Evolutionary conservation across 768 basidiomycete genomes (phyloP).

Genomic region (Termitomyces sp.): DNA sequence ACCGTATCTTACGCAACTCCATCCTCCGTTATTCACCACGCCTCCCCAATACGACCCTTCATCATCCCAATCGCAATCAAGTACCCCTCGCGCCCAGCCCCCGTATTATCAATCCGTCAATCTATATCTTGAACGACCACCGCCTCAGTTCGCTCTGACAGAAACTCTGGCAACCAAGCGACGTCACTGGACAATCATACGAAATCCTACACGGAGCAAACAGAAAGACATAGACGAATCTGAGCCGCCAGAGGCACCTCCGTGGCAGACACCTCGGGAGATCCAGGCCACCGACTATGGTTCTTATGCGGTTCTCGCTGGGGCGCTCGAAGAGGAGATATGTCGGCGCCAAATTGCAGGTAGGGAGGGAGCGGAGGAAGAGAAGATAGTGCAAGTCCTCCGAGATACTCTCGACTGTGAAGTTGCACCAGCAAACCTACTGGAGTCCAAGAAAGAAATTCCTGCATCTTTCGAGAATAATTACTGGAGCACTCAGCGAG

Average conservation of each 20-base stretch:
- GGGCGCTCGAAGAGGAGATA: slow-evolving; percentile 40
- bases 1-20: slow-evolving; percentile 54
- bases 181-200: slow-evolving; percentile 57
- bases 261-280: slow-evolving; percentile 47
- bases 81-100: slow-evolving; percentile 16
- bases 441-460: slow-evolving; percentile 1
- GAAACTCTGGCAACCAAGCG: slow-evolving; percentile 25
- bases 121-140: slow-evolving; percentile 7
- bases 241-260: slow-evolving; percentile 27
- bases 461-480: slow-evolving; percentile 14
- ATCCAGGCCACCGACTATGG: slow-evolving; percentile 57
- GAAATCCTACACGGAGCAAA: slow-evolving; percentile 44
- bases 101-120: slow-evolving; percentile 14
- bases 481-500: slow-evolving; percentile 47
- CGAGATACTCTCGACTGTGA: slow-evolving; percentile 33
- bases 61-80: slow-evolving; percentile 17
- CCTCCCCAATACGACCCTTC: slow-evolving; percentile 19
- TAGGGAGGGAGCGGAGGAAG: slow-evolving; percentile 26
- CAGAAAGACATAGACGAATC: slow-evolving; percentile 48
- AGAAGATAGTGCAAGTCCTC: slow-evolving; percentile 24
- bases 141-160: slow-evolving; percentile 19
- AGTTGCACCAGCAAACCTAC: slow-evolving; percentile 10
- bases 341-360: slow-evolving; percentile 21
- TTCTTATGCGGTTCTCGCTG: slow-evolving; percentile 48
- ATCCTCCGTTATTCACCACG: slow-evolving; percentile 28